Evolutionary conservation across 805 yeast genomes (phyloP).

Genomic region (Teunomyces aglyptinius): DNA sequence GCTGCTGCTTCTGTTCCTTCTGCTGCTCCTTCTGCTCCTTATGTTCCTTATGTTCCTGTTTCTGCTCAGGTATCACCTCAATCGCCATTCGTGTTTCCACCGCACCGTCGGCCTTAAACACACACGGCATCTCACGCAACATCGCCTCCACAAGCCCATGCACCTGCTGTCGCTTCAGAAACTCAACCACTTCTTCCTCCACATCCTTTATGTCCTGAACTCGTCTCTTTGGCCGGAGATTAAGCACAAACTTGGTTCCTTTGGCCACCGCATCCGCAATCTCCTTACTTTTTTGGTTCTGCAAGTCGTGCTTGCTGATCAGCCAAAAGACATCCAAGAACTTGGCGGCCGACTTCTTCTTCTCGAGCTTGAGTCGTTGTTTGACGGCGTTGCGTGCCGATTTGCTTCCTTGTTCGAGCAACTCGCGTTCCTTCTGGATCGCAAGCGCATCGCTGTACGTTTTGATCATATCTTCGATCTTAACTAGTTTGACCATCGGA

Average conservation of each 20-base stretch:
- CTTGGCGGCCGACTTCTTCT: slow-evolving; percentile 43
- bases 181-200: slow-evolving; percentile 5
- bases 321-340: slow-evolving; percentile 55
- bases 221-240: slow-evolving; percentile 2
- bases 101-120: slow-evolving; percentile 25
- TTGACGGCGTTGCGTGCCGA: slow-evolving; percentile 27
- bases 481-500: slow-evolving; percentile 28
- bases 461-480: slow-evolving; percentile 32
- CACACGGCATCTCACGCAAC: slow-evolving; percentile 31
- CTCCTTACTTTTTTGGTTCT: slow-evolving; percentile 52
- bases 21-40: slow-evolving; percentile 1
- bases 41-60: slow-evolving; percentile 3
- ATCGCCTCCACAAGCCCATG: slow-evolving; percentile 22
- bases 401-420: slow-evolving; percentile 33
- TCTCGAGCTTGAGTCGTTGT: slow-evolving; percentile 30
- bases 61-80: slow-evolving; percentile 12
- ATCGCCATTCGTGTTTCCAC: slow-evolving; percentile 24
- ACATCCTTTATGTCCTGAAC: slow-evolving; percentile 6
- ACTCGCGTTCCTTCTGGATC: slow-evolving; percentile 24
- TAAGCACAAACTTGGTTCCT: slow-evolving; percentile 1
- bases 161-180: slow-evolving; percentile 10
- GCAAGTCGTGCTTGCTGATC: slow-evolving; percentile 51
- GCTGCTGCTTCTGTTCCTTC: too few species aligned
- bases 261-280: slow-evolving; percentile 18
- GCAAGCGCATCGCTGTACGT: slow-evolving; percentile 33